Evolutionary conservation across 148 eudicot species (phyloP).

Genomic region (Rhododendron ferrugineum): DNA sequence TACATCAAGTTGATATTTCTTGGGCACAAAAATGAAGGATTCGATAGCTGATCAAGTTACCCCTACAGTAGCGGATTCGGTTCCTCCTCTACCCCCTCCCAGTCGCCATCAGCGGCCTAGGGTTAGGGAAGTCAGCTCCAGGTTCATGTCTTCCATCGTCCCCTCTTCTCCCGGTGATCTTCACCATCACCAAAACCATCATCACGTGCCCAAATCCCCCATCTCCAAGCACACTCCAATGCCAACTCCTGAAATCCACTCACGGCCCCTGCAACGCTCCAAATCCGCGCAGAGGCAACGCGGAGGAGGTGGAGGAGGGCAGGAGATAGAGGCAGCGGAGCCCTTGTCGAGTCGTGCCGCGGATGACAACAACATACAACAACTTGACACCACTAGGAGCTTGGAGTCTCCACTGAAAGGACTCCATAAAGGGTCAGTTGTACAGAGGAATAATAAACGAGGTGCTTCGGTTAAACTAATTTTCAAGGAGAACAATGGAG

Average conservation of each 20-base stretch:
- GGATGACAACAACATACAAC: constrained; percentile 29
- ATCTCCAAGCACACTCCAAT: constrained; percentile 8
- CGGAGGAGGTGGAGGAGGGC: background rate
- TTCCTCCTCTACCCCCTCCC: constrained; percentile 22
- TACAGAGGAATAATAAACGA: constrained; percentile 24
- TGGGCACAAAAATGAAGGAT: background rate
- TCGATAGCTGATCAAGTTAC: background rate
- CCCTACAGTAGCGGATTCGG: background rate
- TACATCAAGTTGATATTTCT: background rate
- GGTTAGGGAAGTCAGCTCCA: constrained; percentile 76
- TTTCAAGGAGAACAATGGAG: constrained; percentile 31
- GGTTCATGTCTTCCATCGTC: constrained; percentile 67
- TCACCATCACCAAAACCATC: constrained; percentile 18
- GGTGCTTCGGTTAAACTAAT: constrained; percentile 33
- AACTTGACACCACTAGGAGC: constrained; percentile 29
- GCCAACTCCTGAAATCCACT: constrained; percentile 28
- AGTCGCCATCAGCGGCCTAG: constrained; percentile 69
- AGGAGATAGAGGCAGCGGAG: constrained; percentile 16
- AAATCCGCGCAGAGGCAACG: constrained; percentile 38
- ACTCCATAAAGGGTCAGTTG: background rate
- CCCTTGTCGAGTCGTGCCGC: background rate
- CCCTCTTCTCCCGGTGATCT: constrained; percentile 25
- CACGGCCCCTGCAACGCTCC: constrained; percentile 21
- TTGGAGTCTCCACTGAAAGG: constrained; percentile 32
- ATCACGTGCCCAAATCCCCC: constrained; percentile 10